Conservation (phyloP, 2,329 filamentous ascomycete species). For the Talaromyces sp. region DNA sequence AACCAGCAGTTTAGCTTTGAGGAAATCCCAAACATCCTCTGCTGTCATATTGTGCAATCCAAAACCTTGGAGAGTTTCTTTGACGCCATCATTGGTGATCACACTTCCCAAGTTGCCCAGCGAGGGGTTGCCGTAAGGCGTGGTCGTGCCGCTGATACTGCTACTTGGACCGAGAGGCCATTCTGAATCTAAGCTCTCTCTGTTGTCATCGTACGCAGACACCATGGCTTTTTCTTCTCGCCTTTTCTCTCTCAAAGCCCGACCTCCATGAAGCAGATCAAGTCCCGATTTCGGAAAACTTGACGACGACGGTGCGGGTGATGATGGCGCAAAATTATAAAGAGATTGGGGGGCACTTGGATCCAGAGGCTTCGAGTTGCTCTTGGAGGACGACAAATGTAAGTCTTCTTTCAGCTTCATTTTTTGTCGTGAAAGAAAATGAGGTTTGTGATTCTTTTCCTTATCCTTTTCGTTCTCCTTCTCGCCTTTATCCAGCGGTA, state of each 20-base stretch:
- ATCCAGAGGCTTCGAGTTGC: constrained; percentile 62
- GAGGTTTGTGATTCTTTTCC: constrained; percentile 53
- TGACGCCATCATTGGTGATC: constrained; percentile 36
- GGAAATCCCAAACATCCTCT: constrained; percentile 64
- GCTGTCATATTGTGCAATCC: constrained; percentile 66
- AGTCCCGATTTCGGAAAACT: constrained; percentile 75
- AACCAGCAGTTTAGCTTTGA: constrained; percentile 60
- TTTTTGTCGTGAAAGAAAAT: constrained; percentile 64
- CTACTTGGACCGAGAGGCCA: constrained; percentile 27
- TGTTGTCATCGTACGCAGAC: constrained; percentile 26
- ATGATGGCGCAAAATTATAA: constrained; percentile 64
- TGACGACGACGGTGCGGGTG: constrained; percentile 55
- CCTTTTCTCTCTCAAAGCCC: constrained; percentile 75
- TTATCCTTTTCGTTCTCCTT: constrained; percentile 42
- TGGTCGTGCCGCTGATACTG: constrained; percentile 24
- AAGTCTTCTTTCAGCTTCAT: constrained; percentile 62
- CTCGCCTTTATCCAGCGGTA: constrained; percentile 47
- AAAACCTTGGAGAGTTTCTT: constrained; percentile 48
- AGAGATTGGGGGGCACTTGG: constrained; percentile 60
- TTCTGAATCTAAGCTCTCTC: constrained; percentile 35
- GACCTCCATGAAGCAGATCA: constrained; percentile 72
- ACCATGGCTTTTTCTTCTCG: constrained; percentile 55
- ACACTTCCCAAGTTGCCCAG: constrained; percentile 32
- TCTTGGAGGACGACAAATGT: constrained; percentile 61
- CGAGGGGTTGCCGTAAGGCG: constrained; percentile 36